Conservation (phyloP, 306 rosid genomes). For the Vigna angularis region DNA sequence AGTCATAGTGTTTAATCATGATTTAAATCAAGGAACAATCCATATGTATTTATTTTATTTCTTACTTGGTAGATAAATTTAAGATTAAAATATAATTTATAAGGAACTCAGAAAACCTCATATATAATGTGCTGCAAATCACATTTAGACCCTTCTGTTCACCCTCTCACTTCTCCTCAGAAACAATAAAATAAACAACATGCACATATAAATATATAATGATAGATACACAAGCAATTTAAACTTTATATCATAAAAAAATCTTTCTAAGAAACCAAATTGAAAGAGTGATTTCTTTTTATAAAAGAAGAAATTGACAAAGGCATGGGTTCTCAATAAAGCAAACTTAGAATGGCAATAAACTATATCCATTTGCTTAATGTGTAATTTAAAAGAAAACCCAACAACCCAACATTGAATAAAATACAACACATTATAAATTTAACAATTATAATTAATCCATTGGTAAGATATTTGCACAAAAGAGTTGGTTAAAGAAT, state of each 20-base stretch:
- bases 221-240: not conserved
- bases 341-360: slow-evolving; percentile 24
- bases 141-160: not conserved
- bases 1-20: too few species aligned
- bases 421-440: not conserved
- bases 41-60: too few species aligned
- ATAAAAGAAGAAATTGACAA: not conserved
- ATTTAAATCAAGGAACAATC: not conserved
- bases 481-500: not conserved
- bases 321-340: slow-evolving; percentile 1
- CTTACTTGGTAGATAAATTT: not conserved
- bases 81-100: not conserved
- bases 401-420: not conserved
- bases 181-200: not conserved
- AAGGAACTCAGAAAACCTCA: not conserved
- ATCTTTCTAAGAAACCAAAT: slow-evolving; percentile 28
- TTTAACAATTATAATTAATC: not conserved
- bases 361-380: not conserved
- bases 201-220: not conserved
- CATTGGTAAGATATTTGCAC: not conserved
- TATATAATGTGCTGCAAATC: too few species aligned
- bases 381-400: not conserved
- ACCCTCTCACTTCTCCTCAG: not conserved
- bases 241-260: not conserved
- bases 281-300: not conserved